Evolutionary conservation across 257 asterid genomes (phyloP).

Genomic region (Jacaranda copaia): DNA sequence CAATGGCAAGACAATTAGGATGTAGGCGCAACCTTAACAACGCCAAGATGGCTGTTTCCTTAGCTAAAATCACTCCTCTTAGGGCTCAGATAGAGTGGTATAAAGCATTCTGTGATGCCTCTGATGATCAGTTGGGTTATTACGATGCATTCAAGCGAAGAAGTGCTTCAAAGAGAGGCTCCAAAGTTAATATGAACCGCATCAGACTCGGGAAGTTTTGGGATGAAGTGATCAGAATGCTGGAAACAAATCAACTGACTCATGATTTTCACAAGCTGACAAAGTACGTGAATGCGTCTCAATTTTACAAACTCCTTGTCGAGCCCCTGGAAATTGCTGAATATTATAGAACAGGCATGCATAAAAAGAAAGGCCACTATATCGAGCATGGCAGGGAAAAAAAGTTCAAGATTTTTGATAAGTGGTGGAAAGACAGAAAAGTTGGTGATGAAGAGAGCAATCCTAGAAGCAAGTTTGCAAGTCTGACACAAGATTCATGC

Average conservation of each 20-base stretch:
- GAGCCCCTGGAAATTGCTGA: slow-evolving; percentile 95
- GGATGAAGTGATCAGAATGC: slow-evolving; percentile 66
- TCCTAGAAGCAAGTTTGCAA: slow-evolving; percentile 71
- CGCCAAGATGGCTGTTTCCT: slow-evolving; percentile 69
- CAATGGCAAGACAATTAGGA: slow-evolving; percentile 66
- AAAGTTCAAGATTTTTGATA: slow-evolving; percentile 76
- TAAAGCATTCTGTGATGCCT: slow-evolving; percentile 67
- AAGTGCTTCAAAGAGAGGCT: slow-evolving; percentile 59
- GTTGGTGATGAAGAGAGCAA: slow-evolving; percentile 52
- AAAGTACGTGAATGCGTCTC: slow-evolving; percentile 78
- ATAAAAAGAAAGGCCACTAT: slow-evolving; percentile 75
- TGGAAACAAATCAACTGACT: slow-evolving; percentile 76
- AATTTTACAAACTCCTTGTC: slow-evolving; percentile 74
- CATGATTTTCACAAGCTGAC: slow-evolving; percentile 72
- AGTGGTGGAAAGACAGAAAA: slow-evolving; percentile 79
- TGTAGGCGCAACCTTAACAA: slow-evolving; percentile 71
- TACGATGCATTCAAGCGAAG: slow-evolving; percentile 81
- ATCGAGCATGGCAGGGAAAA: slow-evolving; percentile 74
- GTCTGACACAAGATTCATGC: slow-evolving; percentile 85
- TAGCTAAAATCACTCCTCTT: slow-evolving; percentile 65
- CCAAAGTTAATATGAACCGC: slow-evolving; percentile 63
- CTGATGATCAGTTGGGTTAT: slow-evolving; percentile 79
- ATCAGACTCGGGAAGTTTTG: slow-evolving; percentile 66
- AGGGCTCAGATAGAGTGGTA: slow-evolving; percentile 89
- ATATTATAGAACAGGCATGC: slow-evolving; percentile 69